Percentiles rank a stretch among this genome's conserved stretches.
Conservation (phyloP, 2,329 filamentous ascomycete species). For the Talaromyces piceae region DNA sequence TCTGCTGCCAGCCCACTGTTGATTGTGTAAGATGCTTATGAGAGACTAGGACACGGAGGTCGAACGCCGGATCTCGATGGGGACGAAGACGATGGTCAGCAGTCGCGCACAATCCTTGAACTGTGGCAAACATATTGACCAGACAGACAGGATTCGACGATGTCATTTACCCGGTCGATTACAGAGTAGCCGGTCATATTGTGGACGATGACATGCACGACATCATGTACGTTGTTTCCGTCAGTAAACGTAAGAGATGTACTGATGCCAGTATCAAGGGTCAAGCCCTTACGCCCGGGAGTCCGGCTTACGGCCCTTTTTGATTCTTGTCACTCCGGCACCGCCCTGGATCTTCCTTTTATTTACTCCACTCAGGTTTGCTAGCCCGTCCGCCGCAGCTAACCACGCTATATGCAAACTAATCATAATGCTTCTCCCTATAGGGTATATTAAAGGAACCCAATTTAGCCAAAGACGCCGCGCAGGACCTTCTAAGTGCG, state of each 20-base stretch:
- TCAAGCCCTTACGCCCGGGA: conserved; percentile 69
- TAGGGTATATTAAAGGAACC: conserved; percentile 59
- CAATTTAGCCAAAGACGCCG: conserved; percentile 60
- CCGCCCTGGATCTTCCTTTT: conserved; percentile 60
- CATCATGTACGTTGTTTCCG: conserved; percentile 29
- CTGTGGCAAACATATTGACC: neutral
- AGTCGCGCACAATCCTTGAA: neutral
- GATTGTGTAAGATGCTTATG: neutral
- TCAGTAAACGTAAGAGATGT: no score
- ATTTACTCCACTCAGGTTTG: conserved; percentile 54
- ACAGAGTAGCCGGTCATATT: conserved; percentile 60
- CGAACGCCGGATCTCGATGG: conserved; percentile 66
- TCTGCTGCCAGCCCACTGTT: neutral
- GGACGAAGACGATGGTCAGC: conserved; percentile 61
- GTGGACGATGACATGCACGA: conserved; percentile 72
- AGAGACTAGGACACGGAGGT: conserved; percentile 57
- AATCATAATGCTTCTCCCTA: neutral
- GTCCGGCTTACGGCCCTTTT: conserved; percentile 70
- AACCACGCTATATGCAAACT: neutral
- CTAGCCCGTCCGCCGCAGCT: neutral
- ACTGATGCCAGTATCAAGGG: conserved; percentile 36
- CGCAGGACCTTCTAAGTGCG: conserved; percentile 55
- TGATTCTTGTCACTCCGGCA: conserved; percentile 61
- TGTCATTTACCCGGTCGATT: conserved; percentile 71
- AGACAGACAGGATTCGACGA: conserved; percentile 57